A percentile compares a stretch with the other conserved stretches of the same genome.
These are phyloP conservation scores for Phialophora expanda DNA, from an alignment of 2,329 filamentous ascomycete genomes.

Conservation along the genomic window DNA sequence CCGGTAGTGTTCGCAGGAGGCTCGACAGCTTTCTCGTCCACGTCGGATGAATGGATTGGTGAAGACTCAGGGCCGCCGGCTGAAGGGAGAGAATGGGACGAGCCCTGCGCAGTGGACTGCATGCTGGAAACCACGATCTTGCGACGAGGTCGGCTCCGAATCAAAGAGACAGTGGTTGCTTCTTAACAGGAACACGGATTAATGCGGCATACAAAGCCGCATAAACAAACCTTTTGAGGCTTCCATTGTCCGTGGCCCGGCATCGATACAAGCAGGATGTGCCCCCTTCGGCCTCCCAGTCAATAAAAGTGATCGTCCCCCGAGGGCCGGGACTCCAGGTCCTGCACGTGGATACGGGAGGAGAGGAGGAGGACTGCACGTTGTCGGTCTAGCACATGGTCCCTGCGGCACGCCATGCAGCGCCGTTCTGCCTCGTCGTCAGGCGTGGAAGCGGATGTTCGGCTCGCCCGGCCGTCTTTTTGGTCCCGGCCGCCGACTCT, in stretches of 20 bases:
- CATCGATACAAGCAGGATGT: background rate
- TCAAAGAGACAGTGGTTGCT: background rate
- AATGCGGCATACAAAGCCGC: background rate
- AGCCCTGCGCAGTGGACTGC: background rate
- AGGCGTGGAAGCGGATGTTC: background rate
- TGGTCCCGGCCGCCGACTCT: background rate
- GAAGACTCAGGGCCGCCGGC: background rate
- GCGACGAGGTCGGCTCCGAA: background rate
- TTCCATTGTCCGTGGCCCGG: background rate
- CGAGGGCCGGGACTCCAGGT: background rate
- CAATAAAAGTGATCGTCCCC: background rate
- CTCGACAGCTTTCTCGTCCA: slow-evolving; percentile 3
- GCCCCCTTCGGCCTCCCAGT: background rate
- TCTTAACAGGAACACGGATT: background rate
- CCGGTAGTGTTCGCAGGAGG: background rate
- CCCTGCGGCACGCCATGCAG: too few species aligned
- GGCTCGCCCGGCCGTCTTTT: slow-evolving; percentile 1
- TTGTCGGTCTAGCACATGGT: slow-evolving; percentile 8
- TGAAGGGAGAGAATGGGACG: background rate
- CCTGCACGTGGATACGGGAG: background rate
- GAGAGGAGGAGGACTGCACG: background rate
- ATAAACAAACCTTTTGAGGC: background rate
- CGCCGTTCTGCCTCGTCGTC: background rate
- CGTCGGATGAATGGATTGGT: background rate
- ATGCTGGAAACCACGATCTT: background rate